Evolutionary conservation across 768 basidiomycete species (phyloP), one percentile per base, ranked within the genome.

Genomic region (Russula sp.): DNA sequence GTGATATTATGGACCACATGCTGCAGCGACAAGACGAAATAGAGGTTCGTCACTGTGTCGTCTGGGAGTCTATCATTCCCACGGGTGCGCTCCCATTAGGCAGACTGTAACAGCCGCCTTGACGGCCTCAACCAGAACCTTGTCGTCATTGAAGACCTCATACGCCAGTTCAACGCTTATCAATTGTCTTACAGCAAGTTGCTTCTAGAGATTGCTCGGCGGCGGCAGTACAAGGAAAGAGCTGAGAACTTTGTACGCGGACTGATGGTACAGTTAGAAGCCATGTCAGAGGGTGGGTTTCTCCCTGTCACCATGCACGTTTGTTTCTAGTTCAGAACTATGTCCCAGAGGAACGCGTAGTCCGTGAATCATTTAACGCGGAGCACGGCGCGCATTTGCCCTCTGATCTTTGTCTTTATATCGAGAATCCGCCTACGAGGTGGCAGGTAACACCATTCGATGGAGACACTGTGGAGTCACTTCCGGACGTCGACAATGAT

Each of bases 1-100:
- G 85, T 1, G 84, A 87, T 20, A 88, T 91, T 56, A 90, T 93
- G 85, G 77, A 78, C 0, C 86, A 87, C 57, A 90, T 93, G 87
- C 72, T 93, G 6, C 78, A 80, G 48, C 81, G 79, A 14, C 89
- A 91, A 70, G 82, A 88, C 57, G 73, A 74, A 6, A 81, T 89
- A 6, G 88, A 92, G 80, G 89, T 88, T 54, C 18, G 75, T 63
- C 44, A 16, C 32, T 52, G 9, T 34, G 9, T 65, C 55, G 32
- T 31, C 34, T 59, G 51, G 48, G 10, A 27, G 7, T 62, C 35
- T 7, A 34, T 60, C 16, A 59, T 35, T 50, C 64, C 31, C 9
- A 57, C 16, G 34, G 18, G 35, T 22, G 20, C 57, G 4, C n/a
- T 22, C 53, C 54, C 27, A 51, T 34, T 32, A 88, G 86, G 67